A percentile compares a stretch with the other conserved stretches of the same genome.
phyloP scores from a whole-genome alignment of 257 asterid species.

The Ehretia macrophylla region DNA sequence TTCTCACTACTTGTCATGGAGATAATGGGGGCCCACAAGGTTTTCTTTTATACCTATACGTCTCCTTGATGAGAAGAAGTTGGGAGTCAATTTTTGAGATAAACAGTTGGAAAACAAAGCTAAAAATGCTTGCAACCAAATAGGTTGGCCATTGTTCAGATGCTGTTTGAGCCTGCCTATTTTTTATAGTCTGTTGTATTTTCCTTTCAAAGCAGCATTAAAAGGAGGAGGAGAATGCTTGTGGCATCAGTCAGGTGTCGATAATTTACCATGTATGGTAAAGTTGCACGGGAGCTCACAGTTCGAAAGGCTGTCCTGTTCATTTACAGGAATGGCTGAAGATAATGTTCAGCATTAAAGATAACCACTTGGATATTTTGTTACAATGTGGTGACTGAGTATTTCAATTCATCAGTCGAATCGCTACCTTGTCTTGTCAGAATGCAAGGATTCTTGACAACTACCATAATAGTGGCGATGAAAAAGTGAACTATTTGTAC shows the following conservation, averaged over 20 bases:
- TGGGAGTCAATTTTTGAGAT: conserved; percentile 15
- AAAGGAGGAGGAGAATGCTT: conserved; percentile 29
- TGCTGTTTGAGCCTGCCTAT: conserved; percentile 18
- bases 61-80: background rate
- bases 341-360: background rate
- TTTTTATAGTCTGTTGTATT: background rate
- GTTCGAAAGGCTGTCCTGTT: conserved; percentile 12
- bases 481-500: background rate
- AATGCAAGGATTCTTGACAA: too few species aligned
- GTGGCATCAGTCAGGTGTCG: conserved; percentile 12
- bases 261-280: conserved; percentile 11
- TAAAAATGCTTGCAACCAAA: conserved; percentile 10
- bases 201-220: conserved; percentile 10
- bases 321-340: too few species aligned
- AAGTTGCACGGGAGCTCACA: conserved; percentile 19
- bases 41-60: background rate
- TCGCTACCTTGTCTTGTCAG: background rate
- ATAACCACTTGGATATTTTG: too few species aligned
- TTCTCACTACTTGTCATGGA: conserved; percentile 35
- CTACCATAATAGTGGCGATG: background rate
- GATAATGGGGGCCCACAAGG: conserved; percentile 22
- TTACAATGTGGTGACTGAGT: too few species aligned
- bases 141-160: conserved; percentile 29
- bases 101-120: conserved; percentile 13
- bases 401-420: background rate